Conservation (phyloP, 805 yeast genomes). For the Clavispora vitiphila region DNA sequence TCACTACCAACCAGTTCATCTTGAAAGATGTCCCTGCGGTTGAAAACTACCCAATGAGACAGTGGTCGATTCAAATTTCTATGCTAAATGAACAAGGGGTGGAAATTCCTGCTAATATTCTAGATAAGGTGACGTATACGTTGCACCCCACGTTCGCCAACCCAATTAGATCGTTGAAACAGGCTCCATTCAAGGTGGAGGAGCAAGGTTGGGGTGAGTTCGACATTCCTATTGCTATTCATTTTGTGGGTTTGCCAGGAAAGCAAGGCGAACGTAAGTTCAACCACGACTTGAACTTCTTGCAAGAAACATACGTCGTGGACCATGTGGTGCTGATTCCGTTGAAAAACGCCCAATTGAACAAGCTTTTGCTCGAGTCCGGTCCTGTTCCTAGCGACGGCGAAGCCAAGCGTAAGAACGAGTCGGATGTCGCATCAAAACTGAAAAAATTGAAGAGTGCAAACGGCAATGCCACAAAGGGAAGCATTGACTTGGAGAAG, state of each 20-base stretch:
- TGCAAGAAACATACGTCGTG: constrained; percentile 65
- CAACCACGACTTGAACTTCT: constrained; percentile 85
- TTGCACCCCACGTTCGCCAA: constrained; percentile 93
- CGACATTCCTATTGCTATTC: constrained; percentile 76
- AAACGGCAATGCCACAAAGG: constrained; percentile 53
- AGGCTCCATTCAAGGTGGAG: constrained; percentile 78
- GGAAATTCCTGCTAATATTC: constrained; percentile 78
- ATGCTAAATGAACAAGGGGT: constrained; percentile 76
- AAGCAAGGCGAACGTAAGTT: constrained; percentile 85
- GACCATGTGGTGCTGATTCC: constrained; percentile 80
- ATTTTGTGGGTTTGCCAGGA: constrained; percentile 57
- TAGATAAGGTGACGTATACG: constrained; percentile 89
- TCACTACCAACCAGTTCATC: constrained; percentile 81
- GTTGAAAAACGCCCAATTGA: constrained; percentile 61
- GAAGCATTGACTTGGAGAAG: constrained; percentile 80
- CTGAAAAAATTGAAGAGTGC: constrained; percentile 49
- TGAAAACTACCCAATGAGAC: constrained; percentile 90
- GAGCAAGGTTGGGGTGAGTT: constrained; percentile 99
- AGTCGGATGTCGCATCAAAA: constrained; percentile 26
- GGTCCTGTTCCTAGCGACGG: constrained; percentile 67
- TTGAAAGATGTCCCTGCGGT: constrained; percentile 78
- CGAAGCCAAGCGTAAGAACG: constrained; percentile 33
- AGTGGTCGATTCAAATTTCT: constrained; percentile 79
- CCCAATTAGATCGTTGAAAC: constrained; percentile 76
- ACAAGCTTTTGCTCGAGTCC: constrained; percentile 68